Evolutionary conservation across 805 yeast genomes (phyloP).

Genomic region (Wickerhamiella azyma): DNA sequence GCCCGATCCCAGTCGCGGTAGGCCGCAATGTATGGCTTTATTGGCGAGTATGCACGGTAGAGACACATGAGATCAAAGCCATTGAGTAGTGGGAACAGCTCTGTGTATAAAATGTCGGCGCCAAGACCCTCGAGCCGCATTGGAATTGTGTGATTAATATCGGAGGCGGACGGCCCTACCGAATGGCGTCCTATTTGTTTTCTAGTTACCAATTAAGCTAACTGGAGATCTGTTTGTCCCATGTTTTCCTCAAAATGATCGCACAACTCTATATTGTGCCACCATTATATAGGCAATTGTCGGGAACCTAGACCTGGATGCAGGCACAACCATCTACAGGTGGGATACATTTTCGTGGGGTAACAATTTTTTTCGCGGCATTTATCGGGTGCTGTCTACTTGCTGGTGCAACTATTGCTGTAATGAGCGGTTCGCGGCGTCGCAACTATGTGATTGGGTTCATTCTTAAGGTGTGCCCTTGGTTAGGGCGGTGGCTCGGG

Average conservation of each 20-base stretch:
- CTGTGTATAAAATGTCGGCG: not conserved
- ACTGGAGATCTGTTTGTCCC: too few species aligned
- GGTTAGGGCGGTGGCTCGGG: not conserved
- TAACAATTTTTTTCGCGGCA: not conserved
- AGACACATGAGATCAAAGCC: not conserved
- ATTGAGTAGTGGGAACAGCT: not conserved
- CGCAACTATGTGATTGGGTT: not conserved
- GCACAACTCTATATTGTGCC: not conserved
- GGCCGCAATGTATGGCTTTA: not conserved
- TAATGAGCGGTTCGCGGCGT: not conserved
- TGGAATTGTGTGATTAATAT: not conserved
- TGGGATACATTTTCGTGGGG: not conserved
- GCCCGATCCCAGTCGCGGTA: not conserved
- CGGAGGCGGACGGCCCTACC: too few species aligned
- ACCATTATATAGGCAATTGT: not conserved
- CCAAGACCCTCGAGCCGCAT: not conserved
- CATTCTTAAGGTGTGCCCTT: not conserved
- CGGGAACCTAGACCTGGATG: not conserved
- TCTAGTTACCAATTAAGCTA: too few species aligned
- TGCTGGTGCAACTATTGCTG: not conserved
- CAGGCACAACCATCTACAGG: not conserved
- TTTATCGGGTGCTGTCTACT: conserved; percentile 4
- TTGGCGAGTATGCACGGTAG: not conserved
- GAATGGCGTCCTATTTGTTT: too few species aligned
- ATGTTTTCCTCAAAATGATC: too few species aligned